A percentile compares a stretch with the other conserved stretches of the same genome.
Conservation (phyloP, 495 filamentous ascomycete species). For the Lophiotrema nucula region DNA sequence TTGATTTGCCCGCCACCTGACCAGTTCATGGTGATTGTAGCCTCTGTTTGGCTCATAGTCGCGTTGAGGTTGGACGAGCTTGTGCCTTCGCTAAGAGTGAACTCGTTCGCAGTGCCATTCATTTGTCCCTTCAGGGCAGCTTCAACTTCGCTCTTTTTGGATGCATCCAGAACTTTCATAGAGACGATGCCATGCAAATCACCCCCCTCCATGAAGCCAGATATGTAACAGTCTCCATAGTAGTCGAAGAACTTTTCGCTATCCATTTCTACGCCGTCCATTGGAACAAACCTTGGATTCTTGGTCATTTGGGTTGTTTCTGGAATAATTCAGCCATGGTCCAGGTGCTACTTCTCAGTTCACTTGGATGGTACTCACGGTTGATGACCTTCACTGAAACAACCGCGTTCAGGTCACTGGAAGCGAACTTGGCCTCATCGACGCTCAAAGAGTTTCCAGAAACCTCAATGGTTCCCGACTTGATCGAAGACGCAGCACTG, state of each 20-base stretch:
- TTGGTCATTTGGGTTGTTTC: too few relatives aligned
- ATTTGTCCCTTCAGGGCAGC: background rate
- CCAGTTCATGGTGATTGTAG: slow-evolving; percentile 37
- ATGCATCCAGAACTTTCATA: slow-evolving; percentile 30
- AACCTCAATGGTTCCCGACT: background rate
- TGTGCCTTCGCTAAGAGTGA: background rate
- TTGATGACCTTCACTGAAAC: slow-evolving; percentile 21
- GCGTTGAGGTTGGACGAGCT: slow-evolving; percentile 13
- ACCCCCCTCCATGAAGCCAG: slow-evolving; percentile 37
- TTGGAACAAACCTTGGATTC: too few relatives aligned
- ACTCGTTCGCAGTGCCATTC: background rate
- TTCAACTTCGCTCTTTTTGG: background rate
- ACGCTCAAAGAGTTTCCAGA: background rate
- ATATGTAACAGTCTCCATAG: slow-evolving; percentile 39
- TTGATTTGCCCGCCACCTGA: slow-evolving; percentile 36
- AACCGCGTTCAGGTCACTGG: slow-evolving; percentile 37
- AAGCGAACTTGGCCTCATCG: slow-evolving; percentile 36
- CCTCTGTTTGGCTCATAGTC: slow-evolving; percentile 21
- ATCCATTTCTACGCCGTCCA: background rate
- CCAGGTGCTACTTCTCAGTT: too few relatives aligned
- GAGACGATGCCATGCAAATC: slow-evolving; percentile 35
- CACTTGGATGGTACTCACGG: too few relatives aligned
- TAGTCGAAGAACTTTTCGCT: slow-evolving; percentile 28
- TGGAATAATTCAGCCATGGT: too few relatives aligned
- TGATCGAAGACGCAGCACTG: background rate